Evolutionary conservation across 2,329 filamentous ascomycete genomes (phyloP).

Genomic region (Sporothrix luriei): DNA sequence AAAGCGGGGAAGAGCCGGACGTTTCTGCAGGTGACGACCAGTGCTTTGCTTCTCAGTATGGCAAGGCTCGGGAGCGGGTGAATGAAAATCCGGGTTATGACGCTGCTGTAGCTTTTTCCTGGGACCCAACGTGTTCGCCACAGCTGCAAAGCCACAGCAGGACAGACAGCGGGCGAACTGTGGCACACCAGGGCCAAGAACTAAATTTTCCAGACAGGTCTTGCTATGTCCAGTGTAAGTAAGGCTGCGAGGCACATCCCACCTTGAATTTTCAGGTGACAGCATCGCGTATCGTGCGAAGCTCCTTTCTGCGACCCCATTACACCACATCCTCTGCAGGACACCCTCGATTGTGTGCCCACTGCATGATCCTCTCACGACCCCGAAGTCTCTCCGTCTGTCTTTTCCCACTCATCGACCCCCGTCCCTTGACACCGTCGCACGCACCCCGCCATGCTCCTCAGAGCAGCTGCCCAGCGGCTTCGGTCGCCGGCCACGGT

Average conservation of each 20-base stretch:
- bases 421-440: neutral
- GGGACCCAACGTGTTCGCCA: no score
- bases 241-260: conserved; percentile 30
- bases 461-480: conserved; percentile 32
- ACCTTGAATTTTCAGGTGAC: conserved; percentile 27
- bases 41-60: neutral
- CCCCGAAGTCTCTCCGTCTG: neutral
- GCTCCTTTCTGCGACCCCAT: neutral
- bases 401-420: neutral
- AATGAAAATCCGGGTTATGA: neutral
- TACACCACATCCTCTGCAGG: neutral
- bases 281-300: conserved; percentile 26
- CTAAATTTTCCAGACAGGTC: conserved; percentile 16
- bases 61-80: conserved; percentile 15
- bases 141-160: no score
- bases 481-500: conserved; percentile 31
- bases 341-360: neutral
- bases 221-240: conserved; percentile 19
- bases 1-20: conserved; percentile 20
- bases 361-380: neutral
- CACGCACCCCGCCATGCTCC: conserved; percentile 31
- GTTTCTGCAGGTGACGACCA: neutral
- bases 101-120: neutral
- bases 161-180: conserved; percentile 10
- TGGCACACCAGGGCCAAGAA: conserved; percentile 26